Evolutionary conservation across 2,329 filamentous ascomycete genomes (phyloP), one percentile per base, ranked within the genome.

Genomic region (Cryphonectria naterciae): DNA sequence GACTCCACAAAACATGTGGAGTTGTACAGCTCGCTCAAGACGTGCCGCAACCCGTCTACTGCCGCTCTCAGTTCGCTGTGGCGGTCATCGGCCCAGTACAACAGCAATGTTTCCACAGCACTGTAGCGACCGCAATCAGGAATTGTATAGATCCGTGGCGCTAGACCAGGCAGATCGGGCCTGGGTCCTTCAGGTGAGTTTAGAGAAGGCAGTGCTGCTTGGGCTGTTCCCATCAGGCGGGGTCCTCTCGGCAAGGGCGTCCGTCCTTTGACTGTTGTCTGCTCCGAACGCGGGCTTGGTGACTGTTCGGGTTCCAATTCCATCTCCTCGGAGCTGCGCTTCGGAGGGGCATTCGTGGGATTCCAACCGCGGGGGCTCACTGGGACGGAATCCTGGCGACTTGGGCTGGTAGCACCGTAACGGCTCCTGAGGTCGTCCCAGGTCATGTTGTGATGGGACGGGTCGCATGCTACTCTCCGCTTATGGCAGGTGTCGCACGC

Each of bases 201-300:
- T 25, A 22, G 25, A 65, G 63, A 65, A 32, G 63, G n/a, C n/a
- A 19, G 63, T 6, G 41, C 22, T 32, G 43, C 41, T 37, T 22
- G 63, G 1, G 84, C 75, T 5, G 84, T 81, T 75, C 85, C 87
- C 68, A 88, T 86, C 8, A 85, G 79, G n/a, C 86, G 83, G 5
- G 86, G 87, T 0, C 85, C 87, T 0, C 86, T 86, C 0, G 87
- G 87, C 11, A 89, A 77, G 17, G 87, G 87, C 2, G 86, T 89
- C 62, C 87, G 84, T 56, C 87, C 65, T 88, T 86, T 75, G 80
- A 84, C 39, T 84, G 75, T 22, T 81, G 78, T 43, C 81, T 78
- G 41, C 82, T 82, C 49, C 22, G 68, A 46, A 8, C 60, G 58
- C 4, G 49, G 71, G 15, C 80, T 80, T 8, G 79, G 77, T 37